Evolutionary conservation across 805 yeast species (phyloP).

Genomic region (Candida easanensis): DNA sequence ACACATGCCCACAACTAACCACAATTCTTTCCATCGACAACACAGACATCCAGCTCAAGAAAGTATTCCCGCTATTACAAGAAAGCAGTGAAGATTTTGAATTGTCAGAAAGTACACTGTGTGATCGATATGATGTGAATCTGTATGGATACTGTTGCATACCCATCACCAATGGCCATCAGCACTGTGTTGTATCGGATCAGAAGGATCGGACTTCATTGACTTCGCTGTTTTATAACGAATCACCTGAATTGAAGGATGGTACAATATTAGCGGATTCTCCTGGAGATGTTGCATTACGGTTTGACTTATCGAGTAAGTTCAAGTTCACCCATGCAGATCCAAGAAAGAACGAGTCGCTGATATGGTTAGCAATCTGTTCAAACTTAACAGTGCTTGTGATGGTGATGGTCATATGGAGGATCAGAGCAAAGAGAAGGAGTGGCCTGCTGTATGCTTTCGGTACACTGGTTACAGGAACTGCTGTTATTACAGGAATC

Average conservation of each 20-base stretch:
- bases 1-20: not conserved
- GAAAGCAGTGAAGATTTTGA: not conserved
- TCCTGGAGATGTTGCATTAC: not conserved
- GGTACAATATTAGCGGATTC: not conserved
- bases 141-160: not conserved
- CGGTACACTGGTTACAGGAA: no score
- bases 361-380: not conserved
- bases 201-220: not conserved
- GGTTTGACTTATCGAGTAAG: not conserved
- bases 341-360: not conserved
- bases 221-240: not conserved
- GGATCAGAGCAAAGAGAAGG: not conserved
- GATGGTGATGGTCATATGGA: not conserved
- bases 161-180: not conserved
- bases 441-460: no score
- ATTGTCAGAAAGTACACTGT: not conserved
- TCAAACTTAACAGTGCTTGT: not conserved
- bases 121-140: not conserved
- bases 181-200: not conserved
- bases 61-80: not conserved
- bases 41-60: not conserved
- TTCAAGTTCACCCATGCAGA: not conserved
- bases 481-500: no score
- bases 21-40: not conserved
- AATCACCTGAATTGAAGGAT: not conserved